These are phyloP conservation scores for Ophiosphaerella narmari DNA, from an alignment of 2,329 filamentous ascomycete species.

Conservation along the genomic window DNA sequence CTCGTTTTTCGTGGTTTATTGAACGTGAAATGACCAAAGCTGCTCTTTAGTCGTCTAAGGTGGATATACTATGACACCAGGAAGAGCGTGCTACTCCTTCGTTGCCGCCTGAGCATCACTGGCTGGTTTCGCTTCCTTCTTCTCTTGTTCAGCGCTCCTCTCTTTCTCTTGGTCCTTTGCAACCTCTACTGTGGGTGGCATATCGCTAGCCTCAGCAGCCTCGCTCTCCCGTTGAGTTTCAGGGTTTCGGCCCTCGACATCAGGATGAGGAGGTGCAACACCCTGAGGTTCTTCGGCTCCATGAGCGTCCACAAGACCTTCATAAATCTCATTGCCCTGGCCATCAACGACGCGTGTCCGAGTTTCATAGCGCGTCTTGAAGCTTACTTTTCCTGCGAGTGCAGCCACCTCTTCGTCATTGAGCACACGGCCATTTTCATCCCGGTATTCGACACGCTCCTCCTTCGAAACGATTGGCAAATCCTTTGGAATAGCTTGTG, in stretches of 20 bases:
- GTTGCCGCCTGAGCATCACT: conserved; percentile 47
- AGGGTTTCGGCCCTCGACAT: conserved; percentile 62
- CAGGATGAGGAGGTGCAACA: conserved; percentile 60
- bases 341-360: conserved; percentile 81
- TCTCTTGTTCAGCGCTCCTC: conserved; percentile 45
- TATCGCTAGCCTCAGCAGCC: conserved; percentile 44
- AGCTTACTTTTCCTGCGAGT: conserved; percentile 90
- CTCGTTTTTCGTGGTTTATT: conserved; percentile 1
- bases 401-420: conserved; percentile 80
- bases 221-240: conserved; percentile 54
- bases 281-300: conserved; percentile 37
- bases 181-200: conserved; percentile 48
- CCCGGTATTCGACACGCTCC: conserved; percentile 90
- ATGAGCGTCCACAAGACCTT: conserved; percentile 47
- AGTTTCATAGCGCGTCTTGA: conserved; percentile 96
- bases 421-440: conserved; percentile 89
- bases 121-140: conserved; percentile 44
- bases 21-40: not conserved
- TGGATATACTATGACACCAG: not conserved
- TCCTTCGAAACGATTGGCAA: conserved; percentile 60
- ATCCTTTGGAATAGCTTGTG: conserved; percentile 29
- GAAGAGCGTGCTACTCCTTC: conserved; percentile 17
- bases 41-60: not conserved
- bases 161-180: conserved; percentile 52
- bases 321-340: conserved; percentile 74